Evolutionary conservation across 2,329 filamentous ascomycete species (phyloP).

Genomic region (Xylariaceae sp.): DNA sequence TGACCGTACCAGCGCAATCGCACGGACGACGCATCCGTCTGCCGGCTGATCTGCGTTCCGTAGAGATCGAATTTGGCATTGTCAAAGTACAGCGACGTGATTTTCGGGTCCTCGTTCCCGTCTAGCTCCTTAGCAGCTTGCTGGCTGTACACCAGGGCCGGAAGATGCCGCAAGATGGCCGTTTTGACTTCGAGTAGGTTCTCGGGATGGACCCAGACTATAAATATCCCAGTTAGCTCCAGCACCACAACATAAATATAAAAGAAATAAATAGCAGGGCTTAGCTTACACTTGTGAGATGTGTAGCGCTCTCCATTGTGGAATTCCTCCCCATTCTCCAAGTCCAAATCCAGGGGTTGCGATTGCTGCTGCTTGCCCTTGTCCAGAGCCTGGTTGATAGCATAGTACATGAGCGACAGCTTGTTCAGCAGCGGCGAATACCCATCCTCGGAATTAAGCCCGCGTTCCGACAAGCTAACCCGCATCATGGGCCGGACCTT

Average conservation of each 20-base stretch:
- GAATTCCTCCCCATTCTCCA: conserved; percentile 50
- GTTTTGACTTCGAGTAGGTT: conserved; percentile 98
- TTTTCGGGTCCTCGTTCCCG: conserved; percentile 74
- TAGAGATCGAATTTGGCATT: conserved; percentile 82
- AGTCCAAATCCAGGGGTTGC: conserved; percentile 42
- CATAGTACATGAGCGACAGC: conserved; percentile 92
- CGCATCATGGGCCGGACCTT: conserved; percentile 88
- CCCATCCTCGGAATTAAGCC: conserved; percentile 87
- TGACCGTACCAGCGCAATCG: conserved; percentile 90
- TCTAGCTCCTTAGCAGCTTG: conserved; percentile 78
- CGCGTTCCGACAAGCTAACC: conserved; percentile 77
- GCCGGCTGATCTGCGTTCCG: conserved; percentile 72
- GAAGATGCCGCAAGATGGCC: conserved; percentile 82
- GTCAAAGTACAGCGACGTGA: conserved; percentile 96
- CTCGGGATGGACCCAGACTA: conserved; percentile 91
- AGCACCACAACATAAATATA: no score
- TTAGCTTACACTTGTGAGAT: conserved; percentile 71
- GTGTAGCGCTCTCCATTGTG: conserved; percentile 69
- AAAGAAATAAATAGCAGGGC: conserved; percentile 10
- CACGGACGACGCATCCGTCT: conserved; percentile 72
- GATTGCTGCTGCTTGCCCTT: conserved; percentile 42
- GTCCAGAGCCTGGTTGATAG: conserved; percentile 78
- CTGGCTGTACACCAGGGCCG: conserved; percentile 88
- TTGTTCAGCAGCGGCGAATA: conserved; percentile 87
- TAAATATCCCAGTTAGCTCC: conserved; percentile 28